Evolutionary conservation across 257 asterid species (phyloP).

Genomic region (Jacaranda copaia): DNA sequence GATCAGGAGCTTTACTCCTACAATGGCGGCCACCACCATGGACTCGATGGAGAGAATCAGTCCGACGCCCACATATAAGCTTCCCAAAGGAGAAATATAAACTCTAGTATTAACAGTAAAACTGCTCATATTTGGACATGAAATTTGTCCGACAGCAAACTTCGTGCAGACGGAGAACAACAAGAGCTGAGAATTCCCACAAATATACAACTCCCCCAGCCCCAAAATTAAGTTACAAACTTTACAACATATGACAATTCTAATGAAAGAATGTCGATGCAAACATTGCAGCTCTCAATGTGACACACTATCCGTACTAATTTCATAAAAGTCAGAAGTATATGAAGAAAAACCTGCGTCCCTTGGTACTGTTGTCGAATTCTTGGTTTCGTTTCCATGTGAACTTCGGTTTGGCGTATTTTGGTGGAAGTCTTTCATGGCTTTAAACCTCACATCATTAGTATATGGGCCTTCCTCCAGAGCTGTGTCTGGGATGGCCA

Average conservation of each 20-base stretch:
- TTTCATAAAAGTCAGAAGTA: conserved; percentile 33
- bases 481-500: conserved; percentile 52
- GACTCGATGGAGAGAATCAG: too few species aligned
- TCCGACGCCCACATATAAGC: too few species aligned
- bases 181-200: neutral
- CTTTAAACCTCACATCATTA: conserved; percentile 69
- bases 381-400: conserved; percentile 16
- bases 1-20: too few species aligned
- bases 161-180: neutral
- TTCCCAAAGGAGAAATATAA: too few species aligned
- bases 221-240: conserved; percentile 3
- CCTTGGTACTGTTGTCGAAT: neutral
- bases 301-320: conserved; percentile 24
- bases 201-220: too few species aligned
- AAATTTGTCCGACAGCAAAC: neutral
- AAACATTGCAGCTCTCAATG: conserved; percentile 12
- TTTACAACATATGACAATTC: conserved; percentile 9
- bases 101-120: too few species aligned
- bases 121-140: neutral
- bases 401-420: conserved; percentile 49
- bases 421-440: conserved; percentile 62
- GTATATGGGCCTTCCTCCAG: conserved; percentile 51
- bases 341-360: conserved; percentile 37
- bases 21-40: too few species aligned
- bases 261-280: conserved; percentile 8